Evolutionary conservation across 345 rosid genomes (phyloP).

Genomic region (Excoecaria agallocha): DNA sequence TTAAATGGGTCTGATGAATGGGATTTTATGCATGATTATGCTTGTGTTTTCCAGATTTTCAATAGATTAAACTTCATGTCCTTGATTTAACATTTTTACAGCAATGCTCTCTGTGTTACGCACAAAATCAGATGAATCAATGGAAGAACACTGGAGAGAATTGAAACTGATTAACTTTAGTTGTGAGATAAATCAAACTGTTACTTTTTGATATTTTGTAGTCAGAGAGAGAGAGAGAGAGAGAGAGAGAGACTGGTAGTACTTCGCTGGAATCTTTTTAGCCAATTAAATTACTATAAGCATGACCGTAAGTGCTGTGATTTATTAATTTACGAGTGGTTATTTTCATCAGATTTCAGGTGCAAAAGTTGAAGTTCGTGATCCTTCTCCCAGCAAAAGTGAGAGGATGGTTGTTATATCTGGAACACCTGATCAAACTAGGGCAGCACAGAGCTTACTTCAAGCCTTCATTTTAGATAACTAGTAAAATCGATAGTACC

Average conservation of each 20-base stretch:
- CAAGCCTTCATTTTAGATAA: slow-evolving; percentile 11
- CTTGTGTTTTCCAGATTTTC: background rate
- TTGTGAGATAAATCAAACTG: background rate
- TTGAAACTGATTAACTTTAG: background rate
- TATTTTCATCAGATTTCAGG: slow-evolving; percentile 22
- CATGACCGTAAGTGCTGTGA: background rate
- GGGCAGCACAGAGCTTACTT: slow-evolving; percentile 14
- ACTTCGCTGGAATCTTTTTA: background rate
- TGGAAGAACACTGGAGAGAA: background rate
- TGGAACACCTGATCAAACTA: slow-evolving; percentile 15
- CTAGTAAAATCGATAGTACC: slow-evolving; percentile 1
- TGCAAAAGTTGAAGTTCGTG: slow-evolving; percentile 15
- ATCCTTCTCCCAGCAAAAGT: slow-evolving; percentile 15
- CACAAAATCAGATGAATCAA: background rate
- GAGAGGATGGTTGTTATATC: slow-evolving; percentile 13
- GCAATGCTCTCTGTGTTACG: background rate
- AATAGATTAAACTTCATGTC: background rate
- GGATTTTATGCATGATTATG: background rate
- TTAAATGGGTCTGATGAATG: background rate
- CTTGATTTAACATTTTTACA: no score
- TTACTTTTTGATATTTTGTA: no score
- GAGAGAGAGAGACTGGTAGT: background rate
- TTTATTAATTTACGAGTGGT: background rate
- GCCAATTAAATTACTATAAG: background rate
- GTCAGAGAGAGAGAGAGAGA: background rate